A percentile compares a stretch with the other conserved stretches of the same genome.
These are phyloP conservation scores for Volvariella volvacea DNA, from an alignment of 1,284 basidiomycete species.

Conservation along the genomic window DNA sequence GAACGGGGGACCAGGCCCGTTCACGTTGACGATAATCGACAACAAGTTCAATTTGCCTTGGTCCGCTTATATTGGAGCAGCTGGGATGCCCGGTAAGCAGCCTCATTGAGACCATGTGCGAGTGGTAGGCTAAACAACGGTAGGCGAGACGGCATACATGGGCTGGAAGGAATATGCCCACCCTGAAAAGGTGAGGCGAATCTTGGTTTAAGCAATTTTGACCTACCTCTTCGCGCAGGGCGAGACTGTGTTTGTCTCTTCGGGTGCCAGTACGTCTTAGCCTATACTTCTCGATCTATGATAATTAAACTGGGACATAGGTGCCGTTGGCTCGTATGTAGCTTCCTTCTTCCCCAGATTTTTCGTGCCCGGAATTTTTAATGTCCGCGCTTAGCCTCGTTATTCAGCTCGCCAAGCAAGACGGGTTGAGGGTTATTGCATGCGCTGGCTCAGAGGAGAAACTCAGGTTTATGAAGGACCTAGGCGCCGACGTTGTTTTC, in stretches of 20 bases:
- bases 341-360: neutral
- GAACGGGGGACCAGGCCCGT: constrained; percentile 10
- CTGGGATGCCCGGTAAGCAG: constrained; percentile 33
- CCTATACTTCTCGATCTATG: constrained; percentile 9
- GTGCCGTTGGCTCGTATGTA: constrained; percentile 33
- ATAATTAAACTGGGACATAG: neutral
- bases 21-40: constrained; percentile 17
- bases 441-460: constrained; percentile 71
- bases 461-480: constrained; percentile 50
- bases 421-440: constrained; percentile 64
- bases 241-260: constrained; percentile 50
- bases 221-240: constrained; percentile 23
- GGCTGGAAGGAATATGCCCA: constrained; percentile 32
- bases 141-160: constrained; percentile 34
- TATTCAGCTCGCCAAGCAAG: constrained; percentile 57
- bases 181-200: constrained; percentile 26
- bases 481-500: constrained; percentile 67
- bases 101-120: neutral
- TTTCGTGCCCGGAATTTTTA: neutral
- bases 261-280: constrained; percentile 37
- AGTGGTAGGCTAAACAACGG: constrained; percentile 10
- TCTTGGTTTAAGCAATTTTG: neutral
- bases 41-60: constrained; percentile 37
- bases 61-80: constrained; percentile 38
- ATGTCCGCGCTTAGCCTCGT: constrained; percentile 28